Percentiles rank a stretch among this genome's conserved stretches.
These are phyloP conservation scores for Aspergillus novoparasiticus DNA, from an alignment of 2,329 filamentous ascomycete genomes.

Conservation along the genomic window DNA sequence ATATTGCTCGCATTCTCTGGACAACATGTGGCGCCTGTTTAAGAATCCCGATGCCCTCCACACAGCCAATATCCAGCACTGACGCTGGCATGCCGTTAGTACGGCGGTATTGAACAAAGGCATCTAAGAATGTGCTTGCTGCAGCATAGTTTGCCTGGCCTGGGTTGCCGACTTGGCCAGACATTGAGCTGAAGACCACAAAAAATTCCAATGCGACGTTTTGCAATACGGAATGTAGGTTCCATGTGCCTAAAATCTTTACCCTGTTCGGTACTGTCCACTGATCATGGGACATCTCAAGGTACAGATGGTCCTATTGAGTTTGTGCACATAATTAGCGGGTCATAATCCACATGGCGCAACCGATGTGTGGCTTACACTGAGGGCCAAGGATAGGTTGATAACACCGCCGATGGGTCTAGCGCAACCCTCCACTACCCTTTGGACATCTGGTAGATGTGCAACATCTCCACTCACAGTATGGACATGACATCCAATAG, in stretches of 20 bases:
- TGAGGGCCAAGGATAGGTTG: conserved; percentile 8
- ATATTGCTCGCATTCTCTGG: too few species aligned
- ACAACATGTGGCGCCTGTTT: too few species aligned
- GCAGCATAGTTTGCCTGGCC: background rate
- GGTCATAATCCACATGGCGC: background rate
- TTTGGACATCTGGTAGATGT: conserved; percentile 7
- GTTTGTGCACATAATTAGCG: background rate
- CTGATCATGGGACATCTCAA: background rate
- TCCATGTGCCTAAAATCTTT: background rate
- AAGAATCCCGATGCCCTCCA: background rate
- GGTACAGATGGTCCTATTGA: background rate
- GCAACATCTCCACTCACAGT: conserved; percentile 10
- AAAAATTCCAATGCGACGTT: background rate
- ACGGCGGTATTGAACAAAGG: background rate
- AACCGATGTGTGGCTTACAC: background rate
- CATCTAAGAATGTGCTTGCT: background rate
- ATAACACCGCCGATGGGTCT: conserved; percentile 18
- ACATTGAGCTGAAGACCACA: background rate
- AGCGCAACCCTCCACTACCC: background rate
- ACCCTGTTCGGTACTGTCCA: background rate
- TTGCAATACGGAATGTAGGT: background rate
- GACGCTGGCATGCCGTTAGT: background rate
- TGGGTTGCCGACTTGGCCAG: background rate
- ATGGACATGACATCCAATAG: conserved; percentile 4
- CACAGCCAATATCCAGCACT: background rate